These are phyloP conservation scores for Cucurbita ficifolia DNA, from an alignment of 306 rosid species.

Conservation along the genomic window DNA sequence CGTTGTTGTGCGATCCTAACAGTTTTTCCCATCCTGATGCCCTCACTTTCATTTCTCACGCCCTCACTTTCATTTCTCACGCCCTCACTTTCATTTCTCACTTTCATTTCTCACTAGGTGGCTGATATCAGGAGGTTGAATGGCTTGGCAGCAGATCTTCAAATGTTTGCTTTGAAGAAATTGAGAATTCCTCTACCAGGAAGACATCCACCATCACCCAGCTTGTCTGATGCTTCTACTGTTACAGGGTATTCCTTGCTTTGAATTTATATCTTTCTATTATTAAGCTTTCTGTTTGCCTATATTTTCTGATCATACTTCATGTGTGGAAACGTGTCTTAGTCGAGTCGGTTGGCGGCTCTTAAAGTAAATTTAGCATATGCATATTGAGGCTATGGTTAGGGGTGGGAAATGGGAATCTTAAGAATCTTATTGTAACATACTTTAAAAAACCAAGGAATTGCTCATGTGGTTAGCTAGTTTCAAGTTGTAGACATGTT, in stretches of 20 bases:
- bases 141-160: slow-evolving; percentile 70
- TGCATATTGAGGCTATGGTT: background rate
- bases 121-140: slow-evolving; percentile 75
- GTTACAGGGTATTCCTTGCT: slow-evolving; percentile 22
- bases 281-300: background rate
- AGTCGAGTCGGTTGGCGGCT: background rate
- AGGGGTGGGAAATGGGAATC: background rate
- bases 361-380: background rate
- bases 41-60: background rate
- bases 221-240: slow-evolving; percentile 24
- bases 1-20: no score
- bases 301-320: background rate
- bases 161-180: slow-evolving; percentile 71
- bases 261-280: background rate
- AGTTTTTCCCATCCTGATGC: background rate
- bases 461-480: background rate
- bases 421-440: background rate
- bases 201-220: slow-evolving; percentile 60
- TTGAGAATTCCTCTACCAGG: slow-evolving; percentile 77
- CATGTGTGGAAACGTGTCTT: background rate
- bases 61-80: no score
- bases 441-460: background rate
- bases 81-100: no score
- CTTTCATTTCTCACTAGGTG: slow-evolving; percentile 26
- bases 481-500: background rate